phyloP scores from a whole-genome alignment of 768 basidiomycete species.

The Termitomyces sp. region DNA sequence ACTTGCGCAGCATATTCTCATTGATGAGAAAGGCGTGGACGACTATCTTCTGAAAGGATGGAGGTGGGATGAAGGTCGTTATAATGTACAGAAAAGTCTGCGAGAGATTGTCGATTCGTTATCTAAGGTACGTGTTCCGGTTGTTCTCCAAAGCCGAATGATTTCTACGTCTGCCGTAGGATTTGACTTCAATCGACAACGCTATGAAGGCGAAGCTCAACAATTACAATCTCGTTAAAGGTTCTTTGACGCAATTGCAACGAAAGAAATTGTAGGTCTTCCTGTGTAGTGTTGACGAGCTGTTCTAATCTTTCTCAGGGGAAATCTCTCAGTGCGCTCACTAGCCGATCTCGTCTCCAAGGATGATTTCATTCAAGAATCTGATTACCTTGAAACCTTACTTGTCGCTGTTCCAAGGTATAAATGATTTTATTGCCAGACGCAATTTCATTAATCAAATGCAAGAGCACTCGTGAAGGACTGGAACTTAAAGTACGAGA shows the following conservation, averaged over 20 bases:
- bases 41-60: constrained; percentile 77
- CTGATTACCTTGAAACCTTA: constrained; percentile 91
- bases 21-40: constrained; percentile 78
- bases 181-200: constrained; percentile 92
- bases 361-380: constrained; percentile 80
- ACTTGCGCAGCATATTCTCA: constrained; percentile 68
- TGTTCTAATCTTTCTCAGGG: constrained; percentile 43
- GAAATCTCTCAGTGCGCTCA: constrained; percentile 90
- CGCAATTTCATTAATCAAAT: constrained; percentile 22
- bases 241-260: constrained; percentile 86
- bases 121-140: constrained; percentile 59
- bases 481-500: constrained; percentile 89
- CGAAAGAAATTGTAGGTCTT: constrained; percentile 81
- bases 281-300: background rate
- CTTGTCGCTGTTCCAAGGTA: constrained; percentile 95
- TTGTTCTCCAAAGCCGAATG: background rate
- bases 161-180: constrained; percentile 42
- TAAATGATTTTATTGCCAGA: constrained; percentile 20
- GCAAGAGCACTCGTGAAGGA: constrained; percentile 76
- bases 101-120: constrained; percentile 83
- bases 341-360: constrained; percentile 81
- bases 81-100: constrained; percentile 77
- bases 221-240: constrained; percentile 92
- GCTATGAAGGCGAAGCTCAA: constrained; percentile 89
- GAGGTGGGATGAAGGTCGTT: constrained; percentile 94